Evolutionary conservation across 139 green algal species (phyloP).

Genomic region (Chlamydomonas urium): DNA sequence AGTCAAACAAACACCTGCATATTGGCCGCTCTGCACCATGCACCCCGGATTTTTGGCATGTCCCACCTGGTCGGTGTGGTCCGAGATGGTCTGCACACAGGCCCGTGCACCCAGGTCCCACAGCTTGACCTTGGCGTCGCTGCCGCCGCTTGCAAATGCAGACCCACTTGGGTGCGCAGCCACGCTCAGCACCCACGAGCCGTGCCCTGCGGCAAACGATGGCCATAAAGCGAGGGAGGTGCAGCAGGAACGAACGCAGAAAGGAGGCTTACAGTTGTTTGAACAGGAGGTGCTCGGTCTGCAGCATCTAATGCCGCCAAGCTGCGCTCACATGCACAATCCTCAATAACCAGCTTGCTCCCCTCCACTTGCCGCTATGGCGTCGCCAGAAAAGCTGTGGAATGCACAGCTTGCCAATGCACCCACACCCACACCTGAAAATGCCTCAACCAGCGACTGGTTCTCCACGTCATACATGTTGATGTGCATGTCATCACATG

Average conservation of each 20-base stretch:
- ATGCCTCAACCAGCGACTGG: conserved; percentile 67
- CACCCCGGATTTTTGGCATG: not conserved
- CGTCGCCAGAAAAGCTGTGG: too few species aligned
- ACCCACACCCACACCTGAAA: too few species aligned
- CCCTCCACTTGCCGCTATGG: too few species aligned
- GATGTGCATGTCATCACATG: conserved; percentile 87
- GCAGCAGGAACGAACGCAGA: too few species aligned
- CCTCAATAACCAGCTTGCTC: too few species aligned
- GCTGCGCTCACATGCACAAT: too few species aligned
- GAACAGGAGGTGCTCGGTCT: too few species aligned
- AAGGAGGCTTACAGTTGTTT: too few species aligned
- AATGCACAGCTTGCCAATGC: too few species aligned
- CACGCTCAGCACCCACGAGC: conserved; percentile 85
- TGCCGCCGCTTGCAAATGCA: conserved; percentile 65
- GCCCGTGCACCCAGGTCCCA: conserved; percentile 77
- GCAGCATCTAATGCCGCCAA: too few species aligned
- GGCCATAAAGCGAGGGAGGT: too few species aligned
- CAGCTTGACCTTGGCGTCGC: conserved; percentile 77
- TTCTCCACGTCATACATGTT: conserved; percentile 84
- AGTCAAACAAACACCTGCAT: conserved; percentile 5
- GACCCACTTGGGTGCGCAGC: conserved; percentile 32
- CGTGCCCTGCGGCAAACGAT: conserved; percentile 84
- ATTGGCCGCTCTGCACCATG: not conserved
- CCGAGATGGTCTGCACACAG: conserved; percentile 66
- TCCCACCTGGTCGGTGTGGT: conserved; percentile 67